phyloP scores from a whole-genome alignment of 805 yeast genomes.

The Dipodascopsis tothii region DNA sequence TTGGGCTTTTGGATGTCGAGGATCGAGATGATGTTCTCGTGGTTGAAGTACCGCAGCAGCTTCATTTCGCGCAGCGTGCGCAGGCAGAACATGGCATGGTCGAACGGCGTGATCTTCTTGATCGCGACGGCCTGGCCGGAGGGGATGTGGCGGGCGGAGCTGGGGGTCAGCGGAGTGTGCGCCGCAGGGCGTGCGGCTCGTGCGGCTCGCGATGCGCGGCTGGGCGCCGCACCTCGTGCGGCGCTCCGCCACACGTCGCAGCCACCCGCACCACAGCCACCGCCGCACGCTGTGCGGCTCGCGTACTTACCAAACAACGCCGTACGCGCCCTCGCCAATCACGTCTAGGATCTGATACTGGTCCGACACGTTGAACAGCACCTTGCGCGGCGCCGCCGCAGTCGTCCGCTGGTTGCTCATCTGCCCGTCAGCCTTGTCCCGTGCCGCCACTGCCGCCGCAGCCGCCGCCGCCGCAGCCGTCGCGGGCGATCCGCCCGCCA shows the following conservation, averaged over 20 bases:
- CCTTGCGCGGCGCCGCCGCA: slow-evolving; percentile 31
- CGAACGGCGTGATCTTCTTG: slow-evolving; percentile 89
- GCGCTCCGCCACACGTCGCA: too few species aligned
- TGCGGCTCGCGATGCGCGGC: too few species aligned
- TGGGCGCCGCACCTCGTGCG: too few species aligned
- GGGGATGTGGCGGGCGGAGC: slow-evolving; percentile 82
- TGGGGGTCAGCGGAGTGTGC: slow-evolving; percentile 2
- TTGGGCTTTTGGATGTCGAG: slow-evolving; percentile 84
- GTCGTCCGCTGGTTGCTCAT: not conserved
- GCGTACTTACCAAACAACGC: slow-evolving; percentile 51
- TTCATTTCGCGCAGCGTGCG: slow-evolving; percentile 86
- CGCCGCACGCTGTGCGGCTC: too few species aligned
- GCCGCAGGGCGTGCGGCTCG: not conserved
- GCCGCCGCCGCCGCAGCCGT: too few species aligned
- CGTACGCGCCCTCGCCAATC: slow-evolving; percentile 95
- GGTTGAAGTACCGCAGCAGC: slow-evolving; percentile 79
- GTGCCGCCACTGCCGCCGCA: too few species aligned
- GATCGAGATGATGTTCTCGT: slow-evolving; percentile 85
- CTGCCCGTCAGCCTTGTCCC: too few species aligned
- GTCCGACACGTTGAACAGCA: slow-evolving; percentile 73
- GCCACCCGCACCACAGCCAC: not conserved
- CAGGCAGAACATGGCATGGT: slow-evolving; percentile 77
- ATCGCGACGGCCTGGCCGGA: slow-evolving; percentile 87
- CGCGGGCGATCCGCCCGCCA: too few species aligned
- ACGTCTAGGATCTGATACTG: slow-evolving; percentile 79